phyloP scores from a whole-genome alignment of 805 yeast genomes.

The Ogataea nitratoaversa region DNA sequence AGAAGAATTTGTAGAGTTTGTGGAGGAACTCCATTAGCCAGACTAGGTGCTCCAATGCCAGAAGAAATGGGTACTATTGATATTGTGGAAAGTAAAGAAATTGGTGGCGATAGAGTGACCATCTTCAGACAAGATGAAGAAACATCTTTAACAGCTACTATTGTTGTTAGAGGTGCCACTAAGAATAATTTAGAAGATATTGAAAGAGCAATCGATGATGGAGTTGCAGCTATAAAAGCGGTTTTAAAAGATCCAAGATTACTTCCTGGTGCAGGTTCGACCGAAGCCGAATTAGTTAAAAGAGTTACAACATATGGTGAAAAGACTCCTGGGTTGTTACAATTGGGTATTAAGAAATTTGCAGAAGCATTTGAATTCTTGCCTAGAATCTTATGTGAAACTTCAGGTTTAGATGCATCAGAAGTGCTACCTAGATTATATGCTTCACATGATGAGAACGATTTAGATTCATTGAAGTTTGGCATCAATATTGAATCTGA shows the following conservation, averaged over 20 bases:
- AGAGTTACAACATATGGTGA: slow-evolving; percentile 84
- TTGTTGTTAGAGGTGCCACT: slow-evolving; percentile 94
- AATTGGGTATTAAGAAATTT: slow-evolving; percentile 88
- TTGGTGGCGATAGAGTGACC: slow-evolving; percentile 97
- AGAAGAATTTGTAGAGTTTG: slow-evolving; percentile 94
- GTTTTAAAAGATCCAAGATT: slow-evolving; percentile 75
- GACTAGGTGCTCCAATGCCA: slow-evolving; percentile 92
- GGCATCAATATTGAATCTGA: slow-evolving; percentile 84
- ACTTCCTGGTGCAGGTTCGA: slow-evolving; percentile 95
- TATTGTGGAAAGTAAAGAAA: slow-evolving; percentile 83
- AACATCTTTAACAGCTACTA: slow-evolving; percentile 81
- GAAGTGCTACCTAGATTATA: slow-evolving; percentile 87
- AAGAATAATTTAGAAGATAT: slow-evolving; percentile 89
- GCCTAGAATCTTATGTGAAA: slow-evolving; percentile 90
- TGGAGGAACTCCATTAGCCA: slow-evolving; percentile 94
- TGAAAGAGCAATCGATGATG: slow-evolving; percentile 97
- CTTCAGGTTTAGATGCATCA: slow-evolving; percentile 87
- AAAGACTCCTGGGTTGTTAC: slow-evolving; percentile 86
- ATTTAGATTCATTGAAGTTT: slow-evolving; percentile 30
- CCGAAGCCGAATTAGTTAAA: slow-evolving; percentile 83
- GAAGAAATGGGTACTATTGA: slow-evolving; percentile 91
- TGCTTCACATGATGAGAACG: slow-evolving; percentile 71
- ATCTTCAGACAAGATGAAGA: slow-evolving; percentile 75
- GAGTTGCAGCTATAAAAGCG: slow-evolving; percentile 88
- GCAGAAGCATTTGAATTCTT: slow-evolving; percentile 94